A percentile compares a stretch with the other conserved stretches of the same genome.
phyloP scores from a whole-genome alignment of 345 rosid genomes.

The Erysimum cheiranthoides region DNA sequence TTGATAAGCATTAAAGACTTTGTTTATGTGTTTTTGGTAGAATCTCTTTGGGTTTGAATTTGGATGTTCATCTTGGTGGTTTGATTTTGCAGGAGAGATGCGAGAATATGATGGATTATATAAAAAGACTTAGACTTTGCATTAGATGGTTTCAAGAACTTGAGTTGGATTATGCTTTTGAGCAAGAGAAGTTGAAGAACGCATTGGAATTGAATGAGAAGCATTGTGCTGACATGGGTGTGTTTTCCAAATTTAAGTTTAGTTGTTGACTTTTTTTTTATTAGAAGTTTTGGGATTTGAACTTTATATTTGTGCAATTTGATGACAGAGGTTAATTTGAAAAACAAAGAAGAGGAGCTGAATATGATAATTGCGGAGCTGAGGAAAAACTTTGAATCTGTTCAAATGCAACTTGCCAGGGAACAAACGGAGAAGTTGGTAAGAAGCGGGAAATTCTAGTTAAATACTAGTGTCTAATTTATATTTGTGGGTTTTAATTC shows the following conservation, averaged over 20 bases:
- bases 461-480: not conserved
- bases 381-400: conserved; percentile 75
- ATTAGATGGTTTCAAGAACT: conserved; percentile 97
- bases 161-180: conserved; percentile 78
- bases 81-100: conserved; percentile 80
- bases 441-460: conserved; percentile 36
- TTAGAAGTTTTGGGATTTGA: conserved; percentile 12
- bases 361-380: conserved; percentile 87
- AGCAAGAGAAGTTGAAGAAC: conserved; percentile 79
- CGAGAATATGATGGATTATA: conserved; percentile 92
- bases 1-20: conserved; percentile 34
- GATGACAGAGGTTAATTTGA: conserved; percentile 67
- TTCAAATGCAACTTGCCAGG: conserved; percentile 73
- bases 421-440: conserved; percentile 94
- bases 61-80: conserved; percentile 38
- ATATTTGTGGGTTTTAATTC: conserved; percentile 8
- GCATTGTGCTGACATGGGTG: conserved; percentile 85
- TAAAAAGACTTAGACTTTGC: conserved; percentile 89
- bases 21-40: conserved; percentile 24
- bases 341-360: conserved; percentile 88
- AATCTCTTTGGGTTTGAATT: conserved; percentile 24
- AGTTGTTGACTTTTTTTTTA: conserved; percentile 17
- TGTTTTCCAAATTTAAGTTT: conserved; percentile 24
- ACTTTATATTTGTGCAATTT: conserved; percentile 29
- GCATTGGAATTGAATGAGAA: conserved; percentile 71